phyloP scores from a whole-genome alignment of 257 asterid species.

The Petrea volubilis region DNA sequence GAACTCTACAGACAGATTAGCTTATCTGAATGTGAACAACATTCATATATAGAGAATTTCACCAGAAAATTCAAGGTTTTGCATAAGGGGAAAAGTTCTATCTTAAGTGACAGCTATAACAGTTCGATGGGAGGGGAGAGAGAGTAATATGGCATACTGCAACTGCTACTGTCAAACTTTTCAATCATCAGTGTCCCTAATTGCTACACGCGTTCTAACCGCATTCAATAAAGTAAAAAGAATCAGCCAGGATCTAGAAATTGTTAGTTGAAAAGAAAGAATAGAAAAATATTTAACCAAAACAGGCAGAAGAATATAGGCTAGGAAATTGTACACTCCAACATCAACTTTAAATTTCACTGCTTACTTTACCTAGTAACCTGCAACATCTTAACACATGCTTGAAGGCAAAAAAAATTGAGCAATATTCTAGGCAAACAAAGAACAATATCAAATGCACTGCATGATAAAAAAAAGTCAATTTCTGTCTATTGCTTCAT shows the following conservation, averaged over 20 bases:
- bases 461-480: background rate
- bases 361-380: background rate
- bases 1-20: no score
- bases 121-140: background rate
- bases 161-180: constrained; percentile 10
- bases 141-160: background rate
- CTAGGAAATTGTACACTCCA: background rate
- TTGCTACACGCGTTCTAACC: constrained; percentile 11
- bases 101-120: constrained; percentile 17
- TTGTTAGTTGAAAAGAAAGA: background rate
- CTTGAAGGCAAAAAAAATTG: background rate
- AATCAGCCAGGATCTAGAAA: constrained; percentile 7
- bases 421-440: background rate
- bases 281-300: constrained; percentile 2
- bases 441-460: background rate
- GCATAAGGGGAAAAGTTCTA: background rate
- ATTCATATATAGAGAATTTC: background rate
- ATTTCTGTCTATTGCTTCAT: background rate
- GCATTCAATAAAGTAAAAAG: constrained; percentile 6
- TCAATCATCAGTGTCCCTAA: constrained; percentile 8
- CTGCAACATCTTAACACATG: background rate
- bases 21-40: background rate
- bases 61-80: constrained; percentile 6
- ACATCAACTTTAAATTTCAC: constrained; percentile 2
- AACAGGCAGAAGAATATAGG: background rate